These are phyloP conservation scores for Tylopilus felleus DNA, from an alignment of 768 basidiomycete species.

Conservation along the genomic window DNA sequence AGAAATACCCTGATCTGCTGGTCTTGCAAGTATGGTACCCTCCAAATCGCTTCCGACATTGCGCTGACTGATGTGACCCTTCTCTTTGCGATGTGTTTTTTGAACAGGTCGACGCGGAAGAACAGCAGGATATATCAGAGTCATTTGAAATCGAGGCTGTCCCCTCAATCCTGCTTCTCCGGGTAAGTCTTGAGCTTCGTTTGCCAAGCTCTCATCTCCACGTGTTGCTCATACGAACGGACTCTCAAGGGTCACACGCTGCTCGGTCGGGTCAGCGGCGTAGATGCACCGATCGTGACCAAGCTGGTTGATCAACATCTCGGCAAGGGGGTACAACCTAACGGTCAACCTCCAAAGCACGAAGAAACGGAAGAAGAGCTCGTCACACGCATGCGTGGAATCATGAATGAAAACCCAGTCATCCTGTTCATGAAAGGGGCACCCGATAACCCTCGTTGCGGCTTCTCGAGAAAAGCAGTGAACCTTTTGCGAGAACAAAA, in stretches of 20 bases:
- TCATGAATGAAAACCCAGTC: slow-evolving; percentile 80
- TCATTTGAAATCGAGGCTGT: slow-evolving; percentile 91
- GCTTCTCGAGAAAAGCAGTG: slow-evolving; percentile 78
- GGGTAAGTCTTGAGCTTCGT: slow-evolving; percentile 44
- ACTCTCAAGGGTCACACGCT: slow-evolving; percentile 77
- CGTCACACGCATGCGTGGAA: slow-evolving; percentile 50
- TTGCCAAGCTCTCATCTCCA: not conserved
- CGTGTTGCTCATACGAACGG: not conserved
- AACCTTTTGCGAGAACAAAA: slow-evolving; percentile 59
- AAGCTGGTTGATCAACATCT: slow-evolving; percentile 58
- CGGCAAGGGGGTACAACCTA: slow-evolving; percentile 15
- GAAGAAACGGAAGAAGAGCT: slow-evolving; percentile 66
- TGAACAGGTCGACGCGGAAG: slow-evolving; percentile 76
- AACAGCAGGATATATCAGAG: slow-evolving; percentile 78
- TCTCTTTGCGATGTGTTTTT: not conserved
- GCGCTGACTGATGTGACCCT: not conserved
- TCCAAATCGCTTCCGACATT: not conserved
- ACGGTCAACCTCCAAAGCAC: slow-evolving; percentile 28
- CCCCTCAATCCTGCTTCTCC: slow-evolving; percentile 77
- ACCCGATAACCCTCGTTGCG: slow-evolving; percentile 75
- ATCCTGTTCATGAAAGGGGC: slow-evolving; percentile 92
- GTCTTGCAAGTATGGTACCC: slow-evolving; percentile 66
- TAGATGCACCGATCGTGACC: slow-evolving; percentile 67
- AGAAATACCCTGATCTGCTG: slow-evolving; percentile 63
- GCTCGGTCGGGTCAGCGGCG: slow-evolving; percentile 74